These are phyloP conservation scores for Monosporozyma aquatica DNA, from an alignment of 805 yeast genomes.

Conservation along the genomic window DNA sequence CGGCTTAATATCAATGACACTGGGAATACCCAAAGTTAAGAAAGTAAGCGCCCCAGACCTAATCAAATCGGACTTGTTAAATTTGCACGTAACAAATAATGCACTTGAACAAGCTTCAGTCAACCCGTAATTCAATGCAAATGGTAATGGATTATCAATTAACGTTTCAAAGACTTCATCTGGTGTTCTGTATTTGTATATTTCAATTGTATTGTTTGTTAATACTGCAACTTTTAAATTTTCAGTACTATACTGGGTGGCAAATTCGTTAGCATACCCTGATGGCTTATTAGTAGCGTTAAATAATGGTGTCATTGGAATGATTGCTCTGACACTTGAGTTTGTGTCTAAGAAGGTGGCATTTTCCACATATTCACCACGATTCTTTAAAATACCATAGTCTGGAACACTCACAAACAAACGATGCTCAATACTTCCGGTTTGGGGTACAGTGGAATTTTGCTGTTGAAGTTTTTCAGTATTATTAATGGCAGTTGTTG, in stretches of 20 bases:
- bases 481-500: no score
- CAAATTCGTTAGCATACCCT: conserved; percentile 79
- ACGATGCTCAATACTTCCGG: conserved; percentile 27
- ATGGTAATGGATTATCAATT: conserved; percentile 60
- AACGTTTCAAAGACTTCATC: conserved; percentile 65
- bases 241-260: conserved; percentile 67
- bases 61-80: conserved; percentile 46
- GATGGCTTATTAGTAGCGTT: conserved; percentile 64
- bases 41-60: conserved; percentile 38
- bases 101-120: conserved; percentile 89
- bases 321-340: conserved; percentile 61
- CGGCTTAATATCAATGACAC: conserved; percentile 36
- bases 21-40: conserved; percentile 36
- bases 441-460: neutral
- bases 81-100: conserved; percentile 71
- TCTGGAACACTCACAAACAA: conserved; percentile 76
- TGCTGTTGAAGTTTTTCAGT: no score
- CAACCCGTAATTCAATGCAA: conserved; percentile 71
- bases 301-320: conserved; percentile 60
- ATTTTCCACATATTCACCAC: conserved; percentile 65
- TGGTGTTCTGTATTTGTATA: conserved; percentile 72
- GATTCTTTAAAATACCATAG: conserved; percentile 70
- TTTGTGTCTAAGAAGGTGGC: conserved; percentile 62
- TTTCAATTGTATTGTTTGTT: conserved; percentile 68
- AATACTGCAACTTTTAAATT: conserved; percentile 72